Conservation (phyloP, 108 stramenopile species). For the Seminavis robusta region DNA sequence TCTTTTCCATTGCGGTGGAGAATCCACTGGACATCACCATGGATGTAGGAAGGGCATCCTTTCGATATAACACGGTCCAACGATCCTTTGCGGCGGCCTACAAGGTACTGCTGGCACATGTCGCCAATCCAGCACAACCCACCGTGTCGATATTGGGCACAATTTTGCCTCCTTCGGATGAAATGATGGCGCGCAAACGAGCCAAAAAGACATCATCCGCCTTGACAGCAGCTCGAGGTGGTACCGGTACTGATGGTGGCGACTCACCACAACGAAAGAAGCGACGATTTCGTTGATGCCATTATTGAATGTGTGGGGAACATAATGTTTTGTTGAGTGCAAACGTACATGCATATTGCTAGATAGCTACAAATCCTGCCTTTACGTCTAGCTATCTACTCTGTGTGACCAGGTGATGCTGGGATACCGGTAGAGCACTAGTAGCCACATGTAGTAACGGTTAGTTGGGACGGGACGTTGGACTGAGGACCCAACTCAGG, state of each 20-base stretch:
- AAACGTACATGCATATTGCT: too few species aligned
- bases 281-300: too few species aligned
- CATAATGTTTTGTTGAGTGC: too few species aligned
- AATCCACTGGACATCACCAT: constrained; percentile 82
- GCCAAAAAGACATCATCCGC: constrained; percentile 2
- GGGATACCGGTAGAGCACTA: too few species aligned
- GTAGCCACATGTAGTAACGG: too few species aligned
- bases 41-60: constrained; percentile 81
- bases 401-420: too few species aligned
- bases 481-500: too few species aligned
- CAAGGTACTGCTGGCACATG: constrained; percentile 56
- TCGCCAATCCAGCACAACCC: constrained; percentile 49
- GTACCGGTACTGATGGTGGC: not conserved
- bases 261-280: too few species aligned
- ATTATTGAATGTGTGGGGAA: too few species aligned
- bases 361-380: too few species aligned
- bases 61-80: constrained; percentile 69
- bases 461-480: too few species aligned
- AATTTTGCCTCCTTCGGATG: constrained; percentile 64
- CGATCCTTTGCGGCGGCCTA: constrained; percentile 83
- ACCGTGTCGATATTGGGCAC: constrained; percentile 62
- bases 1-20: constrained; percentile 74
- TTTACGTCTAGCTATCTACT: too few species aligned
- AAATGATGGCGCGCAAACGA: constrained; percentile 60
- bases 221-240: not conserved